phyloP scores from a whole-genome alignment of 805 yeast species.

The Ogataea naganishii region DNA sequence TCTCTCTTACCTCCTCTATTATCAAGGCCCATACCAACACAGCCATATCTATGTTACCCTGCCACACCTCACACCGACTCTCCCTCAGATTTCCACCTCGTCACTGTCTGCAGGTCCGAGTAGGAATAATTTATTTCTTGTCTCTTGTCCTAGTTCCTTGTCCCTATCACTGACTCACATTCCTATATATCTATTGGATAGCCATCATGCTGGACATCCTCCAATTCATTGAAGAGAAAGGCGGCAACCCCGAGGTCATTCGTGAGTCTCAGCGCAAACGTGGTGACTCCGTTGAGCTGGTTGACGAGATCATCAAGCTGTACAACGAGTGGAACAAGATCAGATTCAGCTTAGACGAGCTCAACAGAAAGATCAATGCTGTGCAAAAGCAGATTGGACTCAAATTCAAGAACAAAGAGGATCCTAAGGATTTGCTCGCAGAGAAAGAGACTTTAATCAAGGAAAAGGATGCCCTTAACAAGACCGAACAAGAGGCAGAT shows the following conservation, averaged over 20 bases:
- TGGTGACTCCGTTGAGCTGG: conserved; percentile 89
- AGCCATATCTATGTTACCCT: too few relatives aligned
- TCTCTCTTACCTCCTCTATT: too few relatives aligned
- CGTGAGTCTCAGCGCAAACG: conserved; percentile 87
- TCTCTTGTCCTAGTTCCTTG: too few relatives aligned
- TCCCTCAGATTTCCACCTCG: too few relatives aligned
- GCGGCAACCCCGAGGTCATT: conserved; percentile 89
- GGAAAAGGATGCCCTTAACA: conserved; percentile 58
- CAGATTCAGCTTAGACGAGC: conserved; percentile 82
- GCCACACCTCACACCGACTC: too few relatives aligned
- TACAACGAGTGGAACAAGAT: conserved; percentile 90
- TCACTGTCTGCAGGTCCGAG: too few relatives aligned
- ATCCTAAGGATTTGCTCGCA: conserved; percentile 74
- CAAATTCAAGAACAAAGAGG: conserved; percentile 92
- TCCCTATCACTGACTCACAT: too few relatives aligned
- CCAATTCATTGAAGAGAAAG: conserved; percentile 90
- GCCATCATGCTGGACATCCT: conserved; percentile 96
- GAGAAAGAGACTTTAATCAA: conserved; percentile 69
- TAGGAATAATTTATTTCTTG: too few relatives aligned
- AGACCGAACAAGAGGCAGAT: conserved; percentile 75
- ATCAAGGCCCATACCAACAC: too few relatives aligned
- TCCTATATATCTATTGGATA: too few relatives aligned
- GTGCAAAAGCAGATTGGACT: conserved; percentile 89
- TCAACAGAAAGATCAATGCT: conserved; percentile 82
- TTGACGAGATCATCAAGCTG: conserved; percentile 87